Evolutionary conservation across 1,139 yeast species (phyloP), one percentile per base, ranked within the genome.

Genomic region (Zygosaccharomyces pseudobailii): DNA sequence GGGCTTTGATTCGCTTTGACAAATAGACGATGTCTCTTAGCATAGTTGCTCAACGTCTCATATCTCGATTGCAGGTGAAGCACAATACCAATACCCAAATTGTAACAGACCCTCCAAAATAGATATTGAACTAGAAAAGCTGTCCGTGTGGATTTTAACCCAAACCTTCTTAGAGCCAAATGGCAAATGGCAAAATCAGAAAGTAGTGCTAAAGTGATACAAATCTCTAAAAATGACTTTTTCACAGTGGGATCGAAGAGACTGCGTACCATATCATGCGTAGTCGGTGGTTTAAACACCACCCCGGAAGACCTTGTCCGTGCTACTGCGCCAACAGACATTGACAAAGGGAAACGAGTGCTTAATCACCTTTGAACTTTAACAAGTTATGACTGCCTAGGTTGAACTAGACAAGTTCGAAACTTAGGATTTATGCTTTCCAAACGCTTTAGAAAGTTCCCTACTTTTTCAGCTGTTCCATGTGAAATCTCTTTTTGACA

Each of bases 251-350:
- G 95, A 67, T 87, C 94, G 58, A 87, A 82, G 44, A 87, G 70
- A 1, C 94, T 83, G 55, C 88, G 75, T 30, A 87, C 86, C 95
- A 87, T 87, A 62, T 87, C 96, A 59, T 84, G 86, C 23, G 96
- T 87, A 56, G 79, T 79, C 2, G 95, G 95, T 5, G 87, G 92
- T 19, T 68, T 65, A 56, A 87, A 87, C 10, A 74, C 71, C 4
- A 51, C 52, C 10, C 65, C 68, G 3, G 63, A 49, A 19, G 64
- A 56, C 22, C 67, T 51, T 7, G 66, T 62, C 31, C 52, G 52
- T 3, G 65, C 66, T 23, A 35, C 45, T 42, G 48, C 43, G 19
- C 31, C 37, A 27, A 32, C 21, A 9, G 25, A 10, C 41, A 38
- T 38, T 27, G 33, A 6, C 17, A 30, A 30, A 30, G 17, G 33